These are phyloP conservation scores for Laetiporus sulphureus DNA, from an alignment of 1,284 basidiomycete species.

Conservation along the genomic window DNA sequence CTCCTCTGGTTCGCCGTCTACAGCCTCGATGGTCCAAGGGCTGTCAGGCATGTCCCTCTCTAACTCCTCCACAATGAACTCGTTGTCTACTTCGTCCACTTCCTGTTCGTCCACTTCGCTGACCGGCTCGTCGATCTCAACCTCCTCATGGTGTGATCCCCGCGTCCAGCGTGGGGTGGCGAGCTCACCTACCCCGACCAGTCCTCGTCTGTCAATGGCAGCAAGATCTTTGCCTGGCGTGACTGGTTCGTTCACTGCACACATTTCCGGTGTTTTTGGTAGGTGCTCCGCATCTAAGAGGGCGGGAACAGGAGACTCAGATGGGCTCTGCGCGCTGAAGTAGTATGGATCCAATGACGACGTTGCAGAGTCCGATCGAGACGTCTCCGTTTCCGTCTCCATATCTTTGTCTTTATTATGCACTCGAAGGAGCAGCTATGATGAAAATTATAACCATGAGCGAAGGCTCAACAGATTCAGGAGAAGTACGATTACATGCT, in stretches of 20 bases:
- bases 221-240: constrained; percentile 79
- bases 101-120: constrained; percentile 39
- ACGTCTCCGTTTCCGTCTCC: constrained; percentile 26
- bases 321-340: constrained; percentile 61
- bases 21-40: constrained; percentile 82
- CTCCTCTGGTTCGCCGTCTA: constrained; percentile 71
- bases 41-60: constrained; percentile 51
- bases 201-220: constrained; percentile 78
- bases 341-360: constrained; percentile 82
- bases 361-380: constrained; percentile 57
- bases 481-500: constrained; percentile 16
- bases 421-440: constrained; percentile 35
- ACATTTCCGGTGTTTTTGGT: constrained; percentile 38
- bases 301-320: constrained; percentile 52
- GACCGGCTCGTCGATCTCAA: constrained; percentile 32
- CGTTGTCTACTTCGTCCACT: constrained; percentile 33
- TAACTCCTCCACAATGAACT: constrained; percentile 32
- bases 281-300: constrained; percentile 31
- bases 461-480: not conserved
- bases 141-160: constrained; percentile 26
- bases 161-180: constrained; percentile 90
- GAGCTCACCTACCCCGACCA: constrained; percentile 95
- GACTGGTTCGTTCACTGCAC: constrained; percentile 40
- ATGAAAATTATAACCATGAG: constrained; percentile 1
- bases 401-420: constrained; percentile 27